Conservation (phyloP, 176 grass and related monocot species). For the Phyllostachys edulis region DNA sequence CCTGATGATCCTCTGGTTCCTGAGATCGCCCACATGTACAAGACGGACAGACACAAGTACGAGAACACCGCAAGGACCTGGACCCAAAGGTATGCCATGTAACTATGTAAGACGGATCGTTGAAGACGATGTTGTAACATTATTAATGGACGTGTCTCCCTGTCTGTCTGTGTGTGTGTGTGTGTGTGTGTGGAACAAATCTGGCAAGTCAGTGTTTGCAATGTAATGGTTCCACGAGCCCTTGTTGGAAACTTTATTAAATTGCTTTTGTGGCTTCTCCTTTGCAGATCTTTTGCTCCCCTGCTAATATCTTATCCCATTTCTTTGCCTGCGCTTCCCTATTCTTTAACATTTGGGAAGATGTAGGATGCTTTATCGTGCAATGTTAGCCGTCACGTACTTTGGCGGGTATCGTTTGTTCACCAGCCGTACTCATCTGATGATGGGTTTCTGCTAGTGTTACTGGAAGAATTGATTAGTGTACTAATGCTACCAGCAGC, state of each 20-base stretch:
- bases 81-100: conserved; percentile 81
- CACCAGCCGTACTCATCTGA: neutral
- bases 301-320: neutral
- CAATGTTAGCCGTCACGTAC: neutral
- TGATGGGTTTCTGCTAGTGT: neutral
- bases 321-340: neutral
- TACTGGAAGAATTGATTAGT: neutral
- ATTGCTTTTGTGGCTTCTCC: neutral
- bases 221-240: neutral
- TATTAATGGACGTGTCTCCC: neutral
- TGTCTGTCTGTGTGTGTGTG: neutral
- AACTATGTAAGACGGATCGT: neutral
- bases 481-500: neutral
- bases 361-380: neutral
- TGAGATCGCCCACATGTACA: conserved; percentile 82
- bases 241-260: neutral
- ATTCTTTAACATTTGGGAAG: neutral
- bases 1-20: conserved; percentile 78
- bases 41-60: conserved; percentile 69
- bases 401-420: neutral
- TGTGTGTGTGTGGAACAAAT: conserved; percentile 11
- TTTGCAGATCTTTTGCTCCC: neutral
- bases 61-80: conserved; percentile 67
- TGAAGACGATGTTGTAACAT: conserved; percentile 16
- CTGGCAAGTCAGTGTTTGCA: neutral